A percentile compares a stretch with the other conserved stretches of the same genome.
phyloP scores from a whole-genome alignment of 768 basidiomycete genomes.

The Agaricus blazei region DNA sequence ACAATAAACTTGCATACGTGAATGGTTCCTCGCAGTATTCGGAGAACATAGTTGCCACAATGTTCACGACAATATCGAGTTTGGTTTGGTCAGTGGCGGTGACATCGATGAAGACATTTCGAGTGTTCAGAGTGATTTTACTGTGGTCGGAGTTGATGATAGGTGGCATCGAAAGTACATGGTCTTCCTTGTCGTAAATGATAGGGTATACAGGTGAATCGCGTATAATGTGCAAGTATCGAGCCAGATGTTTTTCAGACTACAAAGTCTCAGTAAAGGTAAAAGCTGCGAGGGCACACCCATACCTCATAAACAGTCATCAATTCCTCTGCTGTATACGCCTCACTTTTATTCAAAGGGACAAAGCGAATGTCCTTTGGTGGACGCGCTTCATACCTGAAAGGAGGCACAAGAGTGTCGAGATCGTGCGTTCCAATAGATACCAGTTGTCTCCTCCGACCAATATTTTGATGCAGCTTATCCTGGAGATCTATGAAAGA shows the following conservation, averaged over 20 bases:
- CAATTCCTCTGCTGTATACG: conserved; percentile 82
- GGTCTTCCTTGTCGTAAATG: conserved; percentile 88
- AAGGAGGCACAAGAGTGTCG: conserved; percentile 82
- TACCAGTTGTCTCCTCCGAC: conserved; percentile 83
- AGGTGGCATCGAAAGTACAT: conserved; percentile 93
- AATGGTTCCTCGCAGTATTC: conserved; percentile 92
- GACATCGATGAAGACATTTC: conserved; percentile 93
- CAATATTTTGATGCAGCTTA: conserved; percentile 96
- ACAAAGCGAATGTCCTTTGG: conserved; percentile 90
- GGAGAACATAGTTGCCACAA: conserved; percentile 95
- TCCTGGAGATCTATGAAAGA: conserved; percentile 99
- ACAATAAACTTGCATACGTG: conserved; percentile 55
- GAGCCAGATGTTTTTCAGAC: conserved; percentile 88
- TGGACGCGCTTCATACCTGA: conserved; percentile 77
- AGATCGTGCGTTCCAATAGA: conserved; percentile 98
- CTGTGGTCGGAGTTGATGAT: conserved; percentile 98
- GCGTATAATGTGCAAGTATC: conserved; percentile 88
- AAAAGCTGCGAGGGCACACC: neutral
- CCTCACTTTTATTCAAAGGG: conserved; percentile 75
- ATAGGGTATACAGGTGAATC: conserved; percentile 96
- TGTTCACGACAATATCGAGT: conserved; percentile 91
- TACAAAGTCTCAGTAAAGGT: conserved; percentile 24
- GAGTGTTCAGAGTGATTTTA: conserved; percentile 92
- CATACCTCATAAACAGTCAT: conserved; percentile 92
- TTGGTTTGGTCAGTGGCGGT: conserved; percentile 98